phyloP scores from a whole-genome alignment of 202 grass and related monocot species.

The Zoysia matrella region DNA sequence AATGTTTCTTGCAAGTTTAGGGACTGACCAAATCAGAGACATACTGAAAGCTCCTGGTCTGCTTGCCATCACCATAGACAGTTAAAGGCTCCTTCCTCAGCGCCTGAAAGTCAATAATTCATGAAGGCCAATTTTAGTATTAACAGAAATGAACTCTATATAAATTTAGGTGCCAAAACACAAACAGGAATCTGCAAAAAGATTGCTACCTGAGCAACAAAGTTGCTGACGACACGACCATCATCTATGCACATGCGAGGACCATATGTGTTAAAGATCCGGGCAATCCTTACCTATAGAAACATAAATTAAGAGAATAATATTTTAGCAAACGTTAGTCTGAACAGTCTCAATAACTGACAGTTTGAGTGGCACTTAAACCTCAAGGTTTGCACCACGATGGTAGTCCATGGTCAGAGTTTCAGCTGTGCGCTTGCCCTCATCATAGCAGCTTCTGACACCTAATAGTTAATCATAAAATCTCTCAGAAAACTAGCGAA shows the following conservation, averaged over 20 bases:
- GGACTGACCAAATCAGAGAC: no score
- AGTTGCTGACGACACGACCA: no score
- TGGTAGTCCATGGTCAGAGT: constrained; percentile 87
- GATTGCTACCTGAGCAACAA: background rate
- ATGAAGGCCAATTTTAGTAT: constrained; percentile 4
- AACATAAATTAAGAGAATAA: background rate
- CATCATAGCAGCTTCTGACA: constrained; percentile 83
- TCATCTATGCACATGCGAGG: no score
- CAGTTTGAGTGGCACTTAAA: constrained; percentile 28
- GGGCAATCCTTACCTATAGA: constrained; percentile 50
- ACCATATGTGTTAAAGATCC: no score
- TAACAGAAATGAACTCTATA: background rate
- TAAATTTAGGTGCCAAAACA: constrained; percentile 10
- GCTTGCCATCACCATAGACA: constrained; percentile 83
- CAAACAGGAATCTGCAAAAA: background rate
- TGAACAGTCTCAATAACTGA: background rate
- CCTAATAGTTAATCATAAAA: constrained; percentile 42
- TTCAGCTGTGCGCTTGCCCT: constrained; percentile 83
- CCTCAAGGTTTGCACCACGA: constrained; percentile 75
- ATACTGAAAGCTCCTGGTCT: constrained; percentile 91
- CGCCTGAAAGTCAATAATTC: constrained; percentile 53
- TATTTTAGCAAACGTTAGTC: background rate
- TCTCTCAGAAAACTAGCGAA: constrained; percentile 13
- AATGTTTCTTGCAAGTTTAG: background rate
- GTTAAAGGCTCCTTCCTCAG: constrained; percentile 84